Percentiles rank a stretch among this genome's conserved stretches.
Conservation (phyloP, 2,329 filamentous ascomycete species). For the Nemania diffusa region DNA sequence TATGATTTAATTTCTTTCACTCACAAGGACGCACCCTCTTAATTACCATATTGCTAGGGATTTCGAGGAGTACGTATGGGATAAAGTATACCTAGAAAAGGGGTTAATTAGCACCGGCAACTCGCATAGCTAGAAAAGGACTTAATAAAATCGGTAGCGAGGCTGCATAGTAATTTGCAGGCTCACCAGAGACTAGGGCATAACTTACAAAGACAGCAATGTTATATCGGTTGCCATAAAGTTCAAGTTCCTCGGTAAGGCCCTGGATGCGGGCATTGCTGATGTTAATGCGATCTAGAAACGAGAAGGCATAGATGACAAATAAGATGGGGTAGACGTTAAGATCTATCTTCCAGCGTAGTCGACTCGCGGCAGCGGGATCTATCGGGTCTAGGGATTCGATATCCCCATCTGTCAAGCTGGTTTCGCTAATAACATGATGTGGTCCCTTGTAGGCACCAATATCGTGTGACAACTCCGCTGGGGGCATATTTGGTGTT, state of each 20-base stretch:
- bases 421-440: too few relatives aligned
- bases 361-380: slow-evolving; percentile 49
- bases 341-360: slow-evolving; percentile 56
- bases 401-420: background rate
- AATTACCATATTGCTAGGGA: slow-evolving; percentile 59
- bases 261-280: slow-evolving; percentile 60
- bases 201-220: slow-evolving; percentile 52
- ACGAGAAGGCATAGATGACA: slow-evolving; percentile 56
- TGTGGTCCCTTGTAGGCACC: background rate
- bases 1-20: background rate
- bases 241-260: slow-evolving; percentile 54
- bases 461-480: background rate
- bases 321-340: slow-evolving; percentile 55
- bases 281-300: slow-evolving; percentile 59
- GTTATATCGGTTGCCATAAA: slow-evolving; percentile 57
- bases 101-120: background rate
- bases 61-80: slow-evolving; percentile 57
- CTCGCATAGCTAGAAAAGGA: background rate
- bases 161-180: background rate
- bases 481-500: background rate
- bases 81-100: slow-evolving; percentile 50
- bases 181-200: slow-evolving; percentile 25
- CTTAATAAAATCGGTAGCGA: background rate
- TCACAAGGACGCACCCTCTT: slow-evolving; percentile 54
- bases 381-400: slow-evolving; percentile 43